phyloP scores from a whole-genome alignment of 345 rosid genomes.

The Hibiscus mutabilis region DNA sequence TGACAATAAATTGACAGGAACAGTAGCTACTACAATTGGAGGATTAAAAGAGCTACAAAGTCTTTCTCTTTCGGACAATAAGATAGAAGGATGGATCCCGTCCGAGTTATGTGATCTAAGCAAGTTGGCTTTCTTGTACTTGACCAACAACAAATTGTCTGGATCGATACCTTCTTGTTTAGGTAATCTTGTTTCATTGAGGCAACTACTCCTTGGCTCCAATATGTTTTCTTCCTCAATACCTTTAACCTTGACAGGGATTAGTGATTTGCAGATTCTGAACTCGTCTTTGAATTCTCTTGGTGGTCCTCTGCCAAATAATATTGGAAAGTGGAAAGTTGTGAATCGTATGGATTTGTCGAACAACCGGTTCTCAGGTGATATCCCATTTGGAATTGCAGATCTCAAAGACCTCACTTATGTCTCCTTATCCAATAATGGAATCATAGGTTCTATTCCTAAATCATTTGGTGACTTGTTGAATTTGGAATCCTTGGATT shows the following conservation, averaged over 20 bases:
- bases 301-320: background rate
- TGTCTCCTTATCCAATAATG: conserved; percentile 12
- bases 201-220: background rate
- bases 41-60: background rate
- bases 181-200: background rate
- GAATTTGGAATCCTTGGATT: conserved; percentile 19
- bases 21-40: conserved; percentile 4
- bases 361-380: conserved; percentile 6
- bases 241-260: conserved; percentile 16
- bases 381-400: conserved; percentile 8
- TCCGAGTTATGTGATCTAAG: background rate
- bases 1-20: background rate
- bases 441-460: conserved; percentile 18
- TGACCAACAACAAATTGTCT: background rate
- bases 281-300: conserved; percentile 17
- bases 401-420: background rate
- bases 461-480: background rate
- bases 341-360: conserved; percentile 12
- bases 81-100: conserved; percentile 1
- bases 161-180: conserved; percentile 8
- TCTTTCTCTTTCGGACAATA: background rate
- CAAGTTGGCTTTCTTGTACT: background rate
- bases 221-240: conserved; percentile 6
- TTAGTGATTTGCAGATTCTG: background rate
- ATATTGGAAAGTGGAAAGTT: conserved; percentile 17